Evolutionary conservation across 1,284 basidiomycete genomes (phyloP).

Genomic region (Athelia psychrophila): DNA sequence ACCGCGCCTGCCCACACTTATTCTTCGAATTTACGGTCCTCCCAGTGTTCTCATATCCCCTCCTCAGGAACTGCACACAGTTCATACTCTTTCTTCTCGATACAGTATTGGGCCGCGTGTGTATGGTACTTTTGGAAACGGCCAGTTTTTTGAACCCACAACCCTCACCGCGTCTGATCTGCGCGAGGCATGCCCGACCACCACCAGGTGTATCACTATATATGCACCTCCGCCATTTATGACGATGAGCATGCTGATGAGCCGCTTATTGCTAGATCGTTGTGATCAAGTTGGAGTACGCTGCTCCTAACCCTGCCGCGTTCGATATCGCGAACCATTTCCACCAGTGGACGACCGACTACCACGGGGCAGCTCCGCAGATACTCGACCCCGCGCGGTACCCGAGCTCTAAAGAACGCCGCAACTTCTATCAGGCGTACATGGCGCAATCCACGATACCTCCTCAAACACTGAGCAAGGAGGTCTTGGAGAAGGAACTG

Average conservation of each 20-base stretch:
- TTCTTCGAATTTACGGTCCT: constrained; percentile 88
- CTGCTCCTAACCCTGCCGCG: constrained; percentile 82
- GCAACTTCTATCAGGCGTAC: constrained; percentile 85
- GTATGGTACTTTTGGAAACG: constrained; percentile 92
- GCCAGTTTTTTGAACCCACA: constrained; percentile 88
- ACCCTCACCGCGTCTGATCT: constrained; percentile 77
- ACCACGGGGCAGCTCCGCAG: constrained; percentile 76
- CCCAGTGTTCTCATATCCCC: constrained; percentile 85
- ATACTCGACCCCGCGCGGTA: constrained; percentile 68
- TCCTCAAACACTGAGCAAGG: constrained; percentile 23
- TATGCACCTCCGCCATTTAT: constrained; percentile 27
- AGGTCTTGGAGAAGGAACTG: constrained; percentile 36
- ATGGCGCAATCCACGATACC: constrained; percentile 46
- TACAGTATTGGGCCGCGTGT: constrained; percentile 90
- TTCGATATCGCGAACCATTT: constrained; percentile 97
- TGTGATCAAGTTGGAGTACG: constrained; percentile 96
- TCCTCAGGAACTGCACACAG: constrained; percentile 77
- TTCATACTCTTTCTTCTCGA: constrained; percentile 82
- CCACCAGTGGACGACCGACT: constrained; percentile 92
- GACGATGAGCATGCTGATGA: constrained; percentile 2
- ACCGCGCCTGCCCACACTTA: constrained; percentile 60
- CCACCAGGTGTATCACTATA: too few relatives aligned
- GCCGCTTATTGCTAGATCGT: constrained; percentile 59
- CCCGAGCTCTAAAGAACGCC: constrained; percentile 68
- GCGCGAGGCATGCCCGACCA: constrained; percentile 66